Conservation (phyloP, 306 rosid genomes). For the Gastrolobium villosum region DNA sequence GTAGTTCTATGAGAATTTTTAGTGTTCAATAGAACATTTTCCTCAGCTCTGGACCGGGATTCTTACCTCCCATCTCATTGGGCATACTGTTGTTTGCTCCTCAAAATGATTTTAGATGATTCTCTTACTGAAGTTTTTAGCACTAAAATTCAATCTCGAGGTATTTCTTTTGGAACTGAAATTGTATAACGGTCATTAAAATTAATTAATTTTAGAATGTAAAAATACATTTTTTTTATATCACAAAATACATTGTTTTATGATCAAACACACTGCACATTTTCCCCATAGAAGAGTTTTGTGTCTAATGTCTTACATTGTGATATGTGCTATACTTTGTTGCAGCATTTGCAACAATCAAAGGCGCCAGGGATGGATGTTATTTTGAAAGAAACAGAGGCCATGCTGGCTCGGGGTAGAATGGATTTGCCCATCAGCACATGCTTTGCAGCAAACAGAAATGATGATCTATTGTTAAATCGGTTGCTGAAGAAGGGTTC, state of each 20-base stretch:
- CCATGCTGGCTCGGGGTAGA: conserved; percentile 66
- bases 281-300: conserved; percentile 13
- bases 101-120: too few relatives aligned
- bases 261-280: conserved; percentile 5
- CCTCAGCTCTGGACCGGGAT: too few relatives aligned
- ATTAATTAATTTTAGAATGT: too few relatives aligned
- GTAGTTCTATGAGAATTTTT: too few relatives aligned
- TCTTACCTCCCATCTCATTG: too few relatives aligned
- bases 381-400: conserved; percentile 64
- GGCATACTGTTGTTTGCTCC: too few relatives aligned
- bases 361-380: conserved; percentile 55
- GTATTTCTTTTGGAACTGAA: too few relatives aligned
- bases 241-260: neutral
- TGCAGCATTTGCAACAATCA: conserved; percentile 62
- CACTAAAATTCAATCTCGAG: too few relatives aligned
- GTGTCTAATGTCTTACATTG: neutral
- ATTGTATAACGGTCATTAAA: too few relatives aligned
- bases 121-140: too few relatives aligned
- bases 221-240: too few relatives aligned
- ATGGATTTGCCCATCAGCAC: conserved; percentile 69
- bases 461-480: conserved; percentile 60
- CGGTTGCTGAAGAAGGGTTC: conserved; percentile 66
- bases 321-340: conserved; percentile 19
- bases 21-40: too few relatives aligned
- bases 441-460: conserved; percentile 73